Percentiles rank a stretch among this genome's conserved stretches.
Conservation (phyloP, 169 alveolate species). For the Eimeria maxima region DNA sequence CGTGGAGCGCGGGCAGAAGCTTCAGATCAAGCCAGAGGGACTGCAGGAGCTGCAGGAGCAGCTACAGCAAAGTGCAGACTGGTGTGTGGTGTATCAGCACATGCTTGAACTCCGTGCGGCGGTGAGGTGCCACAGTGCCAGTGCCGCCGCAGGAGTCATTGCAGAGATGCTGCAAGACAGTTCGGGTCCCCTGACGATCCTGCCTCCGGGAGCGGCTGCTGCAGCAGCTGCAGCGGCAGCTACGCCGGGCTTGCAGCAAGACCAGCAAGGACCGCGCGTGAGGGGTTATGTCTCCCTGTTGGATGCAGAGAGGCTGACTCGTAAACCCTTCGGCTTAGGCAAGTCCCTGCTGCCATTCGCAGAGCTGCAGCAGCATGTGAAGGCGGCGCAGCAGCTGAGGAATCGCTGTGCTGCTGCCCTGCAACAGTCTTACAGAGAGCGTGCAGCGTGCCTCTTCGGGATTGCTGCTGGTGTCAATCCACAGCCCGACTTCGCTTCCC, state of each 20-base stretch:
- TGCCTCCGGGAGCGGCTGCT: slow-evolving; percentile 71
- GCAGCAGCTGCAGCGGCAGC: slow-evolving; percentile 55
- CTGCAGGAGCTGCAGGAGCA: slow-evolving; percentile 79
- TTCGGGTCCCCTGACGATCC: slow-evolving; percentile 65
- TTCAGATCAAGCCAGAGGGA: slow-evolving; percentile 63
- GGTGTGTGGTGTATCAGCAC: slow-evolving; percentile 78
- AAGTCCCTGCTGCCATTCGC: slow-evolving; percentile 58
- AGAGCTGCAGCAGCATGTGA: slow-evolving; percentile 69
- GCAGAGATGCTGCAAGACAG: slow-evolving; percentile 69
- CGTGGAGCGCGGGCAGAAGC: slow-evolving; percentile 73
- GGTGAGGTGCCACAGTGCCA: slow-evolving; percentile 74
- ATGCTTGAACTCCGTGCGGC: slow-evolving; percentile 78
- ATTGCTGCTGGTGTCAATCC: slow-evolving; percentile 79
- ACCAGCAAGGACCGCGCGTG: slow-evolving; percentile 58
- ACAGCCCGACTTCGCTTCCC: slow-evolving; percentile 53
- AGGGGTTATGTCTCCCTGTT: slow-evolving; percentile 63
- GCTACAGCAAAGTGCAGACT: slow-evolving; percentile 81
- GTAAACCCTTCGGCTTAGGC: slow-evolving; percentile 81
- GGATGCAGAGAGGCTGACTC: slow-evolving; percentile 78
- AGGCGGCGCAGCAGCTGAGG: slow-evolving; percentile 70
- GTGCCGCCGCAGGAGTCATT: slow-evolving; percentile 73
- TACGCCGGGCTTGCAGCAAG: background rate
- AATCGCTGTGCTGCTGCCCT: slow-evolving; percentile 72
- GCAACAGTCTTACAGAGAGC: slow-evolving; percentile 81
- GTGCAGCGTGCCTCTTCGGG: slow-evolving; percentile 78